Evolutionary conservation across 352 stramenopile species (phyloP), one percentile per base, ranked within the genome.

Genomic region (Globisporangium middletonii): DNA sequence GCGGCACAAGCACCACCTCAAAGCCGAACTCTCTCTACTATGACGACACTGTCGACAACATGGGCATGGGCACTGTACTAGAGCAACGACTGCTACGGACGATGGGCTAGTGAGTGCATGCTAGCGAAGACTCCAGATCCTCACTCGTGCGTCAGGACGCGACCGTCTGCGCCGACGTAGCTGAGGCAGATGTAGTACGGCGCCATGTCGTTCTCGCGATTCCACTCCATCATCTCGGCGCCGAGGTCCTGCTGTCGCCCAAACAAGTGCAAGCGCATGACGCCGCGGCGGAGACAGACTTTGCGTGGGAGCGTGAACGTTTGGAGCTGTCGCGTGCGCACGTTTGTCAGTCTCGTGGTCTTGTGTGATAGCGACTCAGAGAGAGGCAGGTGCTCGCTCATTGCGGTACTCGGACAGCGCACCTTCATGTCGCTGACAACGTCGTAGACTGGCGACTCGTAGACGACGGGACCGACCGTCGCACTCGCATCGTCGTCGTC

Each of bases 131-230:
- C 12, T 13, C 19, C 42, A 30, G 8, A 4, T 41, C 4, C 26
- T n/a, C n/a, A 42, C 26, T 54, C 44, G 8, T 5, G n/a, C 16
- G 43, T 23, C 26, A 57, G 6, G 41, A 46, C 35, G 6, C 27
- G 43, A 3, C 57, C 57, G 0, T 7, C 27, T 23, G 62, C 74
- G 50, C 79, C 77, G 53, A 89, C 69, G 65, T 87, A 88, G 62
- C 77, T 92, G 35, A 92, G 70, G 43, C 82, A 92, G 49, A 79
- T 81, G 57, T 88, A 92, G 56, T 83, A 92, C 23, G 76, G 67
- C 28, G 67, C 64, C 33, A 76, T 58, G 52, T 77, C 50, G 60
- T 84, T 72, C 44, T 73, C 66, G 15, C 67, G 46, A 61, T 83
- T 72, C 67, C 69, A 83, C 43, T 53, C 65, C 4, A 63, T 60